These are phyloP conservation scores for Tuber umbilicatum DNA, from an alignment of 495 filamentous ascomycete genomes.

Conservation along the genomic window DNA sequence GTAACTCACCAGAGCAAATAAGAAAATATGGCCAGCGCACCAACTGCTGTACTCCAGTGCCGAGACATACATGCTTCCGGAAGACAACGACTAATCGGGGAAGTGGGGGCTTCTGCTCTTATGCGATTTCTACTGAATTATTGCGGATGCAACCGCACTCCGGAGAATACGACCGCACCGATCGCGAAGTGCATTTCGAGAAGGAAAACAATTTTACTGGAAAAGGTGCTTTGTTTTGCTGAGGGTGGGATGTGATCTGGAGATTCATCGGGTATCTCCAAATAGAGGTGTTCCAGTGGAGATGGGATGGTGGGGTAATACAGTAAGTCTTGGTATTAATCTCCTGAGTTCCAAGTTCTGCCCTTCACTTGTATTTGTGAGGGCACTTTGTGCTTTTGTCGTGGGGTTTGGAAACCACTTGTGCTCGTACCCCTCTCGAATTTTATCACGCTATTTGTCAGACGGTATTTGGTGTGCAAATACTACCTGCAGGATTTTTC, in stretches of 20 bases:
- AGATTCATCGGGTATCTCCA: not conserved
- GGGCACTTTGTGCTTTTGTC: not conserved
- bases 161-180: not conserved
- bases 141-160: not conserved
- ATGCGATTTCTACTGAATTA: not conserved
- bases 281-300: not conserved
- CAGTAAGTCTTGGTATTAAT: not conserved
- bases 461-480: not conserved
- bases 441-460: not conserved
- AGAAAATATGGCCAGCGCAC: not conserved
- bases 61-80: not conserved
- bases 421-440: not conserved
- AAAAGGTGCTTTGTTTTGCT: not conserved
- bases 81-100: not conserved
- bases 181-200: not conserved
- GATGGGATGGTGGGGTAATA: not conserved
- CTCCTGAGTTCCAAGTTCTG: not conserved
- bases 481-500: not conserved
- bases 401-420: not conserved
- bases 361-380: not conserved
- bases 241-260: not conserved
- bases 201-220: not conserved
- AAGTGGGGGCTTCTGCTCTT: not conserved
- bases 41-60: not conserved
- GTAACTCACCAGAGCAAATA: not conserved